phyloP scores from a whole-genome alignment of 208 protist genomes.

The Acanthamoeba castellanii region DNA sequence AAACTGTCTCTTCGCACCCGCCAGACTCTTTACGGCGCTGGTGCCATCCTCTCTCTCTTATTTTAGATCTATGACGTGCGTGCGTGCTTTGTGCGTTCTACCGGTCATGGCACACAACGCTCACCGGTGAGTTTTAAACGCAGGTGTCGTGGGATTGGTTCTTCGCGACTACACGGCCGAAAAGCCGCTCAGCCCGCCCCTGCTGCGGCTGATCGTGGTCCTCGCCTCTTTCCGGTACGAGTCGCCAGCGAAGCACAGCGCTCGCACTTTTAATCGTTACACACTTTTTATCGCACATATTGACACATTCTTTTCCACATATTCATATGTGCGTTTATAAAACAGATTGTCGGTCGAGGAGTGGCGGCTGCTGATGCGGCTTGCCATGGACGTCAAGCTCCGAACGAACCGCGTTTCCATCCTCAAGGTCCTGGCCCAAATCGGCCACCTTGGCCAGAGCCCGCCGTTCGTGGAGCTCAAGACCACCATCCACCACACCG shows the following conservation, averaged over 20 bases:
- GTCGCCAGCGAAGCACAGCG: not conserved
- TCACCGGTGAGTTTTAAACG: not conserved
- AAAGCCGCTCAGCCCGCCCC: not conserved
- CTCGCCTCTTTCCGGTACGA: not conserved
- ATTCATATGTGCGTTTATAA: not conserved
- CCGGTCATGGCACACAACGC: too few species aligned
- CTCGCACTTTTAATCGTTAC: not conserved
- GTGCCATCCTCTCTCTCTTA: not conserved
- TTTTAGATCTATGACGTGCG: not conserved
- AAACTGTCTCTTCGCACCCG: slow-evolving; percentile 9
- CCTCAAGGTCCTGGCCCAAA: not conserved
- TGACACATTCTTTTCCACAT: not conserved
- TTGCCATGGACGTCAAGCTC: not conserved
- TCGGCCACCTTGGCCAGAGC: not conserved
- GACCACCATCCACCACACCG: not conserved
- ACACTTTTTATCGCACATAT: not conserved
- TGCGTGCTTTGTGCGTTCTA: not conserved
- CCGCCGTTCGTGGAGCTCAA: slow-evolving; percentile 17
- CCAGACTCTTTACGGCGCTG: not conserved
- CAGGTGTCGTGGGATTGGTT: not conserved
- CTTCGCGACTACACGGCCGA: not conserved
- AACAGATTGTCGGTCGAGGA: not conserved
- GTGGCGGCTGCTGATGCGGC: not conserved
- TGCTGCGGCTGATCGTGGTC: not conserved
- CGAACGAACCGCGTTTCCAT: not conserved